phyloP scores from a whole-genome alignment of 176 grass and related monocot species.

The Phoenix dactylifera region DNA sequence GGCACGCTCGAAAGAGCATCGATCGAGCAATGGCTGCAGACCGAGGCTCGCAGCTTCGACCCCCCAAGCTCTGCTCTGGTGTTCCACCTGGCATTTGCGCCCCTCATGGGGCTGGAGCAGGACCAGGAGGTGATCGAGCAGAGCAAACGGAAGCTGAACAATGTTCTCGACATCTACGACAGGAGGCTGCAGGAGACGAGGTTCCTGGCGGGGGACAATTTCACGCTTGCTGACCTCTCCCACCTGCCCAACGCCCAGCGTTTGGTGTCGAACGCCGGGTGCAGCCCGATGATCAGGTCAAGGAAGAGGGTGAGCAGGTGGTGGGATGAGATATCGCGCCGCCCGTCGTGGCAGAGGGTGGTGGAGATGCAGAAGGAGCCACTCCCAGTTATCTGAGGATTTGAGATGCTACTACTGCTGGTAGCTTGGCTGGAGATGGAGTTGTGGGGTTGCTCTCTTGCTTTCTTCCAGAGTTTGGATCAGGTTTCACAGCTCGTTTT shows the following conservation, averaged over 20 bases:
- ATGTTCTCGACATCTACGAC: slow-evolving; percentile 13
- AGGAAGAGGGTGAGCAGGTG: too few relatives aligned
- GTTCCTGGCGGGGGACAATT: slow-evolving; percentile 12
- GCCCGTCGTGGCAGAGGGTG: too few relatives aligned
- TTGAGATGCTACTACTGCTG: too few relatives aligned
- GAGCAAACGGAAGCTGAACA: slow-evolving; percentile 5
- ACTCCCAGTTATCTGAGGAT: too few relatives aligned
- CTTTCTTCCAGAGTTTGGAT: too few relatives aligned
- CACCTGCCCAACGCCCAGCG: slow-evolving; percentile 15
- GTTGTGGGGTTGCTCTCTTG: too few relatives aligned
- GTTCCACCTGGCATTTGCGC: slow-evolving; percentile 58
- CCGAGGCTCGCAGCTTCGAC: slow-evolving; percentile 90
- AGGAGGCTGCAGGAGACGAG: background rate
- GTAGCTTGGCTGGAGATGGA: too few relatives aligned
- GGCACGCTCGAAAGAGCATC: slow-evolving; percentile 76
- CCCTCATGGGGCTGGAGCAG: background rate
- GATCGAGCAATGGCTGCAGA: slow-evolving; percentile 97
- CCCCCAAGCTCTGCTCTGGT: slow-evolving; percentile 64
- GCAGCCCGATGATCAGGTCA: too few relatives aligned
- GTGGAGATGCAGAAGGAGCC: too few relatives aligned
- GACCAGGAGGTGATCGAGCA: background rate
- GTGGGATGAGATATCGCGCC: too few relatives aligned
- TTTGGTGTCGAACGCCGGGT: too few relatives aligned
- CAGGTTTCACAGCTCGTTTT: too few relatives aligned
- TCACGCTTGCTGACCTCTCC: slow-evolving; percentile 13